Evolutionary conservation across 371 early-diverging fungal genomes (phyloP).

Genomic region (Mortierella sp.): DNA sequence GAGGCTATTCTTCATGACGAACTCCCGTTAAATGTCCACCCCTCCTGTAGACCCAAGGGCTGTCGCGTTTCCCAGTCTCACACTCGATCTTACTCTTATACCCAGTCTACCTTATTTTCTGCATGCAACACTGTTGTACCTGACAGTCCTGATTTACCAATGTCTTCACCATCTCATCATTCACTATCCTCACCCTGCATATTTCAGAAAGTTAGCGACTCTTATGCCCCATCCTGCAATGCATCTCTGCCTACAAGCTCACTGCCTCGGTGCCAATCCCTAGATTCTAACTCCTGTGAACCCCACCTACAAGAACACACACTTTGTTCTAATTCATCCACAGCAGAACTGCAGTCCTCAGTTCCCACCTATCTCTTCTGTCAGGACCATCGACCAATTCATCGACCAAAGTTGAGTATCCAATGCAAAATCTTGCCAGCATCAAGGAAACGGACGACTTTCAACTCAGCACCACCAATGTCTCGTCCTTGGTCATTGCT

Average conservation of each 20-base stretch:
- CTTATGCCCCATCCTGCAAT: neutral
- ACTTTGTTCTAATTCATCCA: conserved; percentile 17
- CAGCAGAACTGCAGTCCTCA: conserved; percentile 29
- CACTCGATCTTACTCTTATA: neutral
- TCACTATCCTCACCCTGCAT: conserved; percentile 4
- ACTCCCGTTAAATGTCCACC: conserved; percentile 3
- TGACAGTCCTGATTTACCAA: neutral
- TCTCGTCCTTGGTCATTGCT: conserved; percentile 3
- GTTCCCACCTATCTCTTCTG: conserved; percentile 1
- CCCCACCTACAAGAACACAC: neutral
- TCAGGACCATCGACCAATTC: neutral
- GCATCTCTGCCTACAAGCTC: neutral
- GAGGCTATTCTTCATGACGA: conserved; percentile 29
- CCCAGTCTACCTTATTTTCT: neutral
- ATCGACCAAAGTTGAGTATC: conserved; percentile 6
- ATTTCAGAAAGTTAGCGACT: neutral
- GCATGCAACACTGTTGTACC: neutral
- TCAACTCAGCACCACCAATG: neutral
- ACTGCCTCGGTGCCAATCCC: neutral
- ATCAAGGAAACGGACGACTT: neutral
- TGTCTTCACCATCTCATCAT: conserved; percentile 1
- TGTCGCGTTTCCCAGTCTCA: neutral
- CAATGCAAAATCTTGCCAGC: neutral
- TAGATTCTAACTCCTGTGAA: too few species aligned
- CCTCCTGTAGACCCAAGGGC: neutral